Evolutionary conservation across 805 yeast genomes (phyloP), one percentile per base, ranked within the genome.

Genomic region (Sugiyamaella marilandica): DNA sequence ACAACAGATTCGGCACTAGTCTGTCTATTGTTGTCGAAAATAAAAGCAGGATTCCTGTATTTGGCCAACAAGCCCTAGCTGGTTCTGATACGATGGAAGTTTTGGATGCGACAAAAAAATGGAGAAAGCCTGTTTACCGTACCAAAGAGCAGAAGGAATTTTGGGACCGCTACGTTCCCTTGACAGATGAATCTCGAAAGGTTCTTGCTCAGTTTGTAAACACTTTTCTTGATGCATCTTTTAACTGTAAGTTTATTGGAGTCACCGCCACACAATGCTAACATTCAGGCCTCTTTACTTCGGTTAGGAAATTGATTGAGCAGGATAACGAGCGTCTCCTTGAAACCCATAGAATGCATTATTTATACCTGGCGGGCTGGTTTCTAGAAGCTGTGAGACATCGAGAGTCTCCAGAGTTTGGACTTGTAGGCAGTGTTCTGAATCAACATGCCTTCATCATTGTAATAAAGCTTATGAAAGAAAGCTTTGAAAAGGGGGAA

Each of bases 1-100:
- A 92, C 65, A 91, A 94, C 2, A 76, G 96, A 49, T 92, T 92
- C 71, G 99, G 99, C 0, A 83, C 97, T 0, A 71, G 91, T 56
- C 68, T 90, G 10, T 83, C 95, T 1, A 74, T 92, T 31, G 82
- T 84, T 55, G 79, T 84, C 16, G 75, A 77, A 21, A 82, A 83
- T 50, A 74, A 81, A 29, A 74, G 72, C 2, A 73, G 86, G 29
- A 67, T 86, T 16, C 79, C 87, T 5, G 77, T 89, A 1, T 77
- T 94, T 2, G 94, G 95, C 1, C 91, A 87, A 59, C 78, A 79
- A 29, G 88, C 83, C 2, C 61, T 85, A 2, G 59, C 73, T 43
- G 74, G 76, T 8, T 63, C 69, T n/a, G 75, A 80, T 44, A 73
- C 90, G 0, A 67, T 92, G 34, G 77, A 79, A 21, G 77, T 80